Evolutionary conservation across 2,329 filamentous ascomycete genomes (phyloP), one percentile per base, ranked within the genome.

Genomic region (Nemania serpens): DNA sequence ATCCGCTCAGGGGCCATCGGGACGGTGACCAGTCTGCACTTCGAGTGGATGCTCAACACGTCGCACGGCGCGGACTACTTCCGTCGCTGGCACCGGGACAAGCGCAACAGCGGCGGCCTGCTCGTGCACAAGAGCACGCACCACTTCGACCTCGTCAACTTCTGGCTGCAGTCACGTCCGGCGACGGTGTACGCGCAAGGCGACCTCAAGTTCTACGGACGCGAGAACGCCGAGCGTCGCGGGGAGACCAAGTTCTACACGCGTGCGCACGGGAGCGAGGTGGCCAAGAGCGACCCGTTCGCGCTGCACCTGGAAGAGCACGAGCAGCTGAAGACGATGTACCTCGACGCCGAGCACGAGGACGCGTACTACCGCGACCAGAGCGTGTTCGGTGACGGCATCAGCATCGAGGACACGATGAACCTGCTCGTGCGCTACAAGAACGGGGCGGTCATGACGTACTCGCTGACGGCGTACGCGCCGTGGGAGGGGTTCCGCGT

Each of bases 351-450:
- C 0, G 85, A 88, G 76, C 81, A 87, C 59, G 86, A 88, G 68
- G 86, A 88, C 64, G 79, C 78, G 15, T 88, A 88, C 66, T 79
- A 83, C 61, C 81, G 85, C 0, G 85, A 88, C 67, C 85, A 87
- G 71, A 86, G 81, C 65, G 84, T 87, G 0, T 88, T 88, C 55
- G 78, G 82, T 0, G 85, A 88, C 61, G 86, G 85, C 1, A 86
- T 88, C 57, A 86, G 78, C 65, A 88, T 88, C 59, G 85, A 88
- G 70, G 86, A 88, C 66, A 88, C 84, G 0, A 86, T 88, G 84
- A 84, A 79, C 41, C 73, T 88, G 22, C 75, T 88, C 47, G 82
- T 88, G 20, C 76, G 80, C 52, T 88, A 88, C 68, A 75, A 77
- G 17, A 84, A 78, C 53, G 82, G 84, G 2, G 84, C 83, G 0